Base-by-base conservation (phyloP, 331 rosid genomes). In the Quercus tomentella region DNA sequence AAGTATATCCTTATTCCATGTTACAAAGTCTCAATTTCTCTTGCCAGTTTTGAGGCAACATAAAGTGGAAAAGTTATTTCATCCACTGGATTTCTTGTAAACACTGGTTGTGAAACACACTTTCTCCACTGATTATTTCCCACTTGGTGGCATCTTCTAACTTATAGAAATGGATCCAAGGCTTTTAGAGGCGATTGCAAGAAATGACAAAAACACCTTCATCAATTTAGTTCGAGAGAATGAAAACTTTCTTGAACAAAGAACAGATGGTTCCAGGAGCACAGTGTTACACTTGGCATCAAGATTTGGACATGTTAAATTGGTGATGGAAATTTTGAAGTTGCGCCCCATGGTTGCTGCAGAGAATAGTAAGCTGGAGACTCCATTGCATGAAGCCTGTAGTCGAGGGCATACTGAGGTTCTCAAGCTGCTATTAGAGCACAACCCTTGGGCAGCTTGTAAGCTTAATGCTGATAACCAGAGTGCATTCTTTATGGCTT, bases 381-480 rank as follows among this genome's bases (percentile, higher is more conserved):
- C 90, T 49, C 91, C 92, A 16, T 66, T 93, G 69, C 91, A 93
- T 23, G 89, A 87, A 65, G 92, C 96, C 76, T 87, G 94, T 52
- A 20, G 71, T n/a, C 63, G 55, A 56, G 92, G 88, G 74, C 86
- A 88, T 76, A 67, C 58, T 8, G 37, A 73, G 37, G 79, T 88
- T 69, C 84, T 89, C 3, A 81, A 69, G 81, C 67, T 84, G 79
- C 82, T 91, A 26, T 41, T 93, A 4, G 86, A 83, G 25, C 82
- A 80, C 72, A 81, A 91, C 56, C 82, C 86, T 0, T 70, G 4
- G 22, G 87, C 86, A 51, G 86, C 81, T 60, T 63, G 52, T 33
- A 86, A 88, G 77, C 82, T 85, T 16, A 83, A 87, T 70, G 63
- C 81, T 2, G 28, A 41, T 17, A 77, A 88, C 3, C 78, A 81